Evolutionary conservation across 768 basidiomycete genomes (phyloP).

Genomic region (Galerina sulciceps): DNA sequence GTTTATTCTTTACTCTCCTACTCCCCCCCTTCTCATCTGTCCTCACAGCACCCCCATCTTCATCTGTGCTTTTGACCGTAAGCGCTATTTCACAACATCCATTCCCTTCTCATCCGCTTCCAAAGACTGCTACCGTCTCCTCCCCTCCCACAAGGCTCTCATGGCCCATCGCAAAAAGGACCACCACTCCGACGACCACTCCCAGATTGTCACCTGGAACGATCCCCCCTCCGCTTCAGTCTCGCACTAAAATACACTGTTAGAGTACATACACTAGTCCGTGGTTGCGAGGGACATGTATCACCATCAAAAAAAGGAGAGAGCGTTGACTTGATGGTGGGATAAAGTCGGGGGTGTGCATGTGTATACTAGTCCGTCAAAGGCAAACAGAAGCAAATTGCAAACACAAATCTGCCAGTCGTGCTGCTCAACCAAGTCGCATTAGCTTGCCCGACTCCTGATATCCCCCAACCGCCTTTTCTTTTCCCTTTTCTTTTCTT

Average conservation of each 20-base stretch:
- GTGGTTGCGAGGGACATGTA: constrained; percentile 19
- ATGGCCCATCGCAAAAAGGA: constrained; percentile 77
- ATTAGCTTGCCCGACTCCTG: no score
- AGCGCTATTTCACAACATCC: constrained; percentile 8
- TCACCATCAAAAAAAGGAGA: constrained; percentile 6
- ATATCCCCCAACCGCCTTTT: no score
- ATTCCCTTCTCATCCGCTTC: not conserved
- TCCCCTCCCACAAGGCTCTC: constrained; percentile 69
- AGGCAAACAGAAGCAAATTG: constrained; percentile 30
- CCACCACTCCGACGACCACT: constrained; percentile 60
- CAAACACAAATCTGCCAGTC: constrained; percentile 20
- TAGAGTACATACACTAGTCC: not conserved
- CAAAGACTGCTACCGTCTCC: constrained; percentile 71
- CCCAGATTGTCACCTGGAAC: constrained; percentile 76
- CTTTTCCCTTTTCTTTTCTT: constrained; percentile 17
- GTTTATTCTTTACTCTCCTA: constrained; percentile 43
- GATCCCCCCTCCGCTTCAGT: not conserved
- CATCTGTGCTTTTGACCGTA: constrained; percentile 72
- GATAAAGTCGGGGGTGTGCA: constrained; percentile 5
- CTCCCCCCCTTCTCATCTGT: not conserved
- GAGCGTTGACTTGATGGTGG: constrained; percentile 17
- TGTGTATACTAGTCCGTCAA: constrained; percentile 20
- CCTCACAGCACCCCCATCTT: constrained; percentile 72
- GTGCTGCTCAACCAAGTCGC: constrained; percentile 2
- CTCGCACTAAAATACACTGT: not conserved